A percentile compares a stretch with the other conserved stretches of the same genome.
Evolutionary conservation across 139 green algal genomes (phyloP).

Genomic region (Tetradesmus obliquus): DNA sequence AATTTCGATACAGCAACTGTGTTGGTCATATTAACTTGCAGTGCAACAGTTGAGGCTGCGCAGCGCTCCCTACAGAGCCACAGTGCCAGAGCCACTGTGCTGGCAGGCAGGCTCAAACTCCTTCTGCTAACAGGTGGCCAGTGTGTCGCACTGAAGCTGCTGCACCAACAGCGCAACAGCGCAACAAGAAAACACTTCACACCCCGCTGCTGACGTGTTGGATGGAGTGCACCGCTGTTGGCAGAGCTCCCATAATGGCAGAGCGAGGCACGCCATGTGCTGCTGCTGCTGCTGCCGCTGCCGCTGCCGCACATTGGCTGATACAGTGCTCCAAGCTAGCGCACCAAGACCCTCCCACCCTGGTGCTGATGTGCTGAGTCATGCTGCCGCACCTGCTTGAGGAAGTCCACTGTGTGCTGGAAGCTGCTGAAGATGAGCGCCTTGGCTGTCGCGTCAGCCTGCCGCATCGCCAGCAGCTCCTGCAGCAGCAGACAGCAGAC

Average conservation of each 20-base stretch:
- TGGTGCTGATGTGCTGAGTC: too few relatives aligned
- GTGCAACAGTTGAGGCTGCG: too few relatives aligned
- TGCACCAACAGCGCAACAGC: neutral
- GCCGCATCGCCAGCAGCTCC: slow-evolving; percentile 8
- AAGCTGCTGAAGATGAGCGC: slow-evolving; percentile 30
- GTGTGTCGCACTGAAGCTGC: neutral
- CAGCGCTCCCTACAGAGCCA: too few relatives aligned
- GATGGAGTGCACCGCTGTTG: too few relatives aligned
- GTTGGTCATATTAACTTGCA: too few relatives aligned
- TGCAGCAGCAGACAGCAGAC: neutral
- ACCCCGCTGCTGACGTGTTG: too few relatives aligned
- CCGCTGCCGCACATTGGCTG: neutral
- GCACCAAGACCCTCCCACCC: neutral
- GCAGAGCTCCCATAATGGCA: neutral
- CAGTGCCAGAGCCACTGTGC: too few relatives aligned
- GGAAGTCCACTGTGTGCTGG: neutral
- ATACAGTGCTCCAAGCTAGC: neutral
- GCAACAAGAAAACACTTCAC: too few relatives aligned
- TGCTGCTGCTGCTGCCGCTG: neutral
- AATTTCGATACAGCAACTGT: too few relatives aligned
- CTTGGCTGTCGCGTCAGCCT: neutral
- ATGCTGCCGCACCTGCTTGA: neutral
- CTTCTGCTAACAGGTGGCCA: too few relatives aligned
- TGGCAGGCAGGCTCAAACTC: too few relatives aligned
- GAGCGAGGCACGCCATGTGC: neutral